These are phyloP conservation scores for Gentiana macrophylla DNA, from an alignment of 257 asterid species.

Conservation along the genomic window DNA sequence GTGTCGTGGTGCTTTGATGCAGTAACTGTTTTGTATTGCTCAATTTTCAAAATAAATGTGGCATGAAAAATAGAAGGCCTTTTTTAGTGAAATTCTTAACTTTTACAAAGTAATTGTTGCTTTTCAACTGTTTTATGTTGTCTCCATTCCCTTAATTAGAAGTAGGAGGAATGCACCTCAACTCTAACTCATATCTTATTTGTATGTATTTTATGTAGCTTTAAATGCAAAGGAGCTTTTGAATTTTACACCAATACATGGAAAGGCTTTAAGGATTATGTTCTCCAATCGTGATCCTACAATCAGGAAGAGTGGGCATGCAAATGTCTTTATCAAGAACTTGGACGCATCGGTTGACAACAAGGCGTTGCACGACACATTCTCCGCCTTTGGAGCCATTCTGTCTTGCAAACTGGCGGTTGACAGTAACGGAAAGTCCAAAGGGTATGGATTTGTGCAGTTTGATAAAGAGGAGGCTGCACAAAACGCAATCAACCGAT, in stretches of 20 bases:
- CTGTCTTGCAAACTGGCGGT: constrained; percentile 77
- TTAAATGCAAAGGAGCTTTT: constrained; percentile 47
- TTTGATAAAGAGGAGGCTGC: constrained; percentile 68
- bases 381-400: constrained; percentile 56
- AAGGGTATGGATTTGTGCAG: constrained; percentile 83
- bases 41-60: too few relatives aligned
- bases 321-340: constrained; percentile 66
- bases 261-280: constrained; percentile 77
- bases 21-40: too few relatives aligned
- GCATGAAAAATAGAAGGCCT: too few relatives aligned
- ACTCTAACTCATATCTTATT: not conserved
- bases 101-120: too few relatives aligned
- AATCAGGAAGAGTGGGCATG: constrained; percentile 57
- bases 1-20: too few relatives aligned
- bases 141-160: too few relatives aligned
- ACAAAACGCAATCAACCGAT: constrained; percentile 34
- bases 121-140: too few relatives aligned
- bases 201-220: constrained; percentile 43
- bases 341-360: constrained; percentile 55
- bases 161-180: too few relatives aligned
- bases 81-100: too few relatives aligned
- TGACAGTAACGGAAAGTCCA: constrained; percentile 43
- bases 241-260: constrained; percentile 54
- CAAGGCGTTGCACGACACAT: constrained; percentile 57
- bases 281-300: constrained; percentile 82